Conservation (phyloP, 2,329 filamentous ascomycete genomes). For the Ceratocystis albifundus region DNA sequence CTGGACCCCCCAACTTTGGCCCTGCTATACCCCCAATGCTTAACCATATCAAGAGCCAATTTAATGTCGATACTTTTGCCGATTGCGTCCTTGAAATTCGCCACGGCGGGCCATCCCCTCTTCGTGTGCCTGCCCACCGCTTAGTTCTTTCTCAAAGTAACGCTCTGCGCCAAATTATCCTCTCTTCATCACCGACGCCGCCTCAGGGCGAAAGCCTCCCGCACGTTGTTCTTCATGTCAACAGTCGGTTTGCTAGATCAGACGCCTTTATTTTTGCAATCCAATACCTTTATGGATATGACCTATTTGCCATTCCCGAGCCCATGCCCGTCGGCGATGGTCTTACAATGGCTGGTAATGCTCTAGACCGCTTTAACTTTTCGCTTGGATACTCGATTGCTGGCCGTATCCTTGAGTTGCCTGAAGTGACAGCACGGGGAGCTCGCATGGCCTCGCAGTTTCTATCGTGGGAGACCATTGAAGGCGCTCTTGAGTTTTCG, state of each 20-base stretch:
- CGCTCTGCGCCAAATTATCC: slow-evolving; percentile 29
- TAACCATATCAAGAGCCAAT: slow-evolving; percentile 30
- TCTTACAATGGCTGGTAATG: slow-evolving; percentile 32
- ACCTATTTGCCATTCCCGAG: slow-evolving; percentile 35
- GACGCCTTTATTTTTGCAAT: slow-evolving; percentile 47
- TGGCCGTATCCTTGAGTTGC: slow-evolving; percentile 46
- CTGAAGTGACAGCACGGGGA: slow-evolving; percentile 44
- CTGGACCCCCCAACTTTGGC: slow-evolving; percentile 36
- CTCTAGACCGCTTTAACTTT: slow-evolving; percentile 39
- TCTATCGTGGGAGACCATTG: slow-evolving; percentile 52
- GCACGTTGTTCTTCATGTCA: slow-evolving; percentile 38
- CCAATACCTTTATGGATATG: slow-evolving; percentile 47
- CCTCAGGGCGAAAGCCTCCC: slow-evolving; percentile 26
- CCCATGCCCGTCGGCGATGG: slow-evolving; percentile 28
- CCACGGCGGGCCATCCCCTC: slow-evolving; percentile 30
- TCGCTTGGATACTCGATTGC: slow-evolving; percentile 55
- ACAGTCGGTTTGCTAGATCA: slow-evolving; percentile 43
- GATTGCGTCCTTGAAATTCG: slow-evolving; percentile 37
- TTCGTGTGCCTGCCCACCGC: slow-evolving; percentile 43
- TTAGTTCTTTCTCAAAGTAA: slow-evolving; percentile 44
- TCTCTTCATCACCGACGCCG: slow-evolving; percentile 28
- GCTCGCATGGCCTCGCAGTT: slow-evolving; percentile 47
- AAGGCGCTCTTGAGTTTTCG: slow-evolving; percentile 47
- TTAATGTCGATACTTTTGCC: slow-evolving; percentile 31
- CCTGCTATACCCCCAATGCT: slow-evolving; percentile 37